Percentiles rank a stretch among this genome's conserved stretches.
Conservation (phyloP, 768 basidiomycete species). For the Mycena galopus region DNA sequence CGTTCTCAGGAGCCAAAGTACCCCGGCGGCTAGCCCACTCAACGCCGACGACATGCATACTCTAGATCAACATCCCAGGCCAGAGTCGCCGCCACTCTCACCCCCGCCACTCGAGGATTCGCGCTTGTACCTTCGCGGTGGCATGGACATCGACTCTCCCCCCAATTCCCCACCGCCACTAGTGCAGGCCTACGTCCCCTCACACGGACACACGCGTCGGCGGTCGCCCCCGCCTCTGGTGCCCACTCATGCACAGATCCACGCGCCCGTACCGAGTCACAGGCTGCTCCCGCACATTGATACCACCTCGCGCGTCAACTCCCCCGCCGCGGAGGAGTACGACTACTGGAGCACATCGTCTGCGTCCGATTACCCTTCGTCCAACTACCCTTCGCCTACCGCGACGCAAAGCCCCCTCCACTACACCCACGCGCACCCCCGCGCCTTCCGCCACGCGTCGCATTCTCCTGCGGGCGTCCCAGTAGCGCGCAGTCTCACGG, state of each 20-base stretch:
- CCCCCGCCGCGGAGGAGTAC: background rate
- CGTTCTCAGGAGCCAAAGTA: slow-evolving; percentile 14
- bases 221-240: slow-evolving; percentile 20
- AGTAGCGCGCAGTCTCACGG: slow-evolving; percentile 14
- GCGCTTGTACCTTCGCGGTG: slow-evolving; percentile 1
- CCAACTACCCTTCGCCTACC: background rate
- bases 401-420: no score
- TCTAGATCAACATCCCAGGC: background rate
- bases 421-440: background rate
- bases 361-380: slow-evolving; percentile 2
- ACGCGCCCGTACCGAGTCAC: background rate
- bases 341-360: slow-evolving; percentile 4
- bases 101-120: slow-evolving; percentile 31
- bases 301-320: background rate
- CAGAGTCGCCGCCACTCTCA: slow-evolving; percentile 12
- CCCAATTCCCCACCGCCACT: slow-evolving; percentile 22
- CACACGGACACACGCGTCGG: background rate
- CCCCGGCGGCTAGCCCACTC: slow-evolving; percentile 4
- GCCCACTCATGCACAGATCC: background rate
- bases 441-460: slow-evolving; percentile 14
- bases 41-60: background rate
- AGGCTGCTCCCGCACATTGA: slow-evolving; percentile 17
- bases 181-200: slow-evolving; percentile 1
- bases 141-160: background rate
- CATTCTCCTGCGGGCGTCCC: slow-evolving; percentile 17